Evolutionary conservation across 768 basidiomycete species (phyloP).

Genomic region (Neoboletus subvelutipes): DNA sequence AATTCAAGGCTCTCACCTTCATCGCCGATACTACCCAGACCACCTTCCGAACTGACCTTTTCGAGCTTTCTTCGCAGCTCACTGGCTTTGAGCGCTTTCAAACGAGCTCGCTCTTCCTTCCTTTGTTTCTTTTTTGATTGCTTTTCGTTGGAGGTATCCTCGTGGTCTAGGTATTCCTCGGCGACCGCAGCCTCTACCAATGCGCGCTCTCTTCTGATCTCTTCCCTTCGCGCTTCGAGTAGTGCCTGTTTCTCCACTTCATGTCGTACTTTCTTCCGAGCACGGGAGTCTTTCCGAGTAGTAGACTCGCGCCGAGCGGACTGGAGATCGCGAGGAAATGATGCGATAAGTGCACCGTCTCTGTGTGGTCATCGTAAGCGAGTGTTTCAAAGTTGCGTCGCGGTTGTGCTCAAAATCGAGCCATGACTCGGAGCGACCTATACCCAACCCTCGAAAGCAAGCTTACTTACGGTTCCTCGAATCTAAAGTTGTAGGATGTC

Average conservation of each 20-base stretch:
- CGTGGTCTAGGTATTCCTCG: slow-evolving; percentile 65
- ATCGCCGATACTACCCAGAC: slow-evolving; percentile 37
- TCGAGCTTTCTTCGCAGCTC: slow-evolving; percentile 78
- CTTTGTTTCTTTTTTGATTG: slow-evolving; percentile 22
- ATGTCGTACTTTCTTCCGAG: slow-evolving; percentile 72
- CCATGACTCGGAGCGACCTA: neutral
- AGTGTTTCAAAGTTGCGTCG: neutral
- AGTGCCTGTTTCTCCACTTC: slow-evolving; percentile 62
- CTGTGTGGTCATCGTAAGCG: slow-evolving; percentile 37
- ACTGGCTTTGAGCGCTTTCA: slow-evolving; percentile 83
- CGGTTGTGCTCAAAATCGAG: neutral
- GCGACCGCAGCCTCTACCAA: slow-evolving; percentile 66
- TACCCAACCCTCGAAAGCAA: neutral
- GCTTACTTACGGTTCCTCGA: slow-evolving; percentile 84
- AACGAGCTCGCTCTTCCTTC: slow-evolving; percentile 75
- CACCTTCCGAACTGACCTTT: slow-evolving; percentile 68
- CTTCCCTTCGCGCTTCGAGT: slow-evolving; percentile 78
- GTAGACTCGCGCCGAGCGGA: slow-evolving; percentile 74
- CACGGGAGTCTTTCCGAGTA: slow-evolving; percentile 81
- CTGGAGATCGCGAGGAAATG: slow-evolving; percentile 74
- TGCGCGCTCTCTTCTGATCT: slow-evolving; percentile 70
- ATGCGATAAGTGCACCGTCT: slow-evolving; percentile 59
- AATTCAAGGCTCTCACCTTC: slow-evolving; percentile 23
- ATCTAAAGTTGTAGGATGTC: slow-evolving; percentile 96
- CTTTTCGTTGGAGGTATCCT: slow-evolving; percentile 62